Conservation (phyloP, 306 rosid genomes). For the Cucumis sativus region Cucumber_9930_V3 NC_026655.2:20191001-20191500, state of each 20-base stretch:
- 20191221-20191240: background rate
- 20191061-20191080: slow-evolving; percentile 76
- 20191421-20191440: background rate
- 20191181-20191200: background rate
- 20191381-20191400: background rate
- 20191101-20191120: slow-evolving; percentile 60
- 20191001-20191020: slow-evolving; percentile 80
- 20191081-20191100: slow-evolving; percentile 56
- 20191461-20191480: background rate
- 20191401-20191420: background rate
- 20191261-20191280: background rate
- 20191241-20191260: background rate
- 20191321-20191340: background rate
- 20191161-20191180: background rate
- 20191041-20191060: slow-evolving; percentile 74
- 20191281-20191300: background rate
- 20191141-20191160: slow-evolving; percentile 33
- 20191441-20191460: background rate
- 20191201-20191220: background rate
- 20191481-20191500: slow-evolving; percentile 29
- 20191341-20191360: background rate
- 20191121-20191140: slow-evolving; percentile 79
- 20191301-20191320: background rate
- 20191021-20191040: slow-evolving; percentile 55
- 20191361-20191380: background rate